These are phyloP conservation scores for Candida odintsovae DNA, from an alignment of 805 yeast species.

Conservation along the genomic window DNA sequence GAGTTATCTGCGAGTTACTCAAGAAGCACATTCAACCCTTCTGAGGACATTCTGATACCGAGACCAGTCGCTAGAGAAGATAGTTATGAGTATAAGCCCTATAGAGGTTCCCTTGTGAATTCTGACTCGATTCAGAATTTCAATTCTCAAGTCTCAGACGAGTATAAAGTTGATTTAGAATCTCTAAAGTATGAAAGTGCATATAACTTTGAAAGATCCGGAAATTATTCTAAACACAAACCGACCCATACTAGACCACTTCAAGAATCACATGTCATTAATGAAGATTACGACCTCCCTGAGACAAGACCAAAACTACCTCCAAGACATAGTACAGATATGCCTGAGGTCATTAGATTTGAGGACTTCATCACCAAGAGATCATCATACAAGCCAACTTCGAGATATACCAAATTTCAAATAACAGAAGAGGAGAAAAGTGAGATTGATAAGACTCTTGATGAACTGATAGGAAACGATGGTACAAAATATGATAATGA, in stretches of 20 bases:
- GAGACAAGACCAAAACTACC: slow-evolving; percentile 1
- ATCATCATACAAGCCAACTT: not conserved
- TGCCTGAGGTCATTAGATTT: slow-evolving; percentile 20
- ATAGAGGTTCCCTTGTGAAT: slow-evolving; percentile 1
- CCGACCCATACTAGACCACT: not conserved
- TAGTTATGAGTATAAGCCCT: not conserved
- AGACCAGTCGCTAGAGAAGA: slow-evolving; percentile 5
- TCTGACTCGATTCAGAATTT: slow-evolving; percentile 13
- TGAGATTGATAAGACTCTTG: slow-evolving; percentile 15
- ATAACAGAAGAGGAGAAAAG: slow-evolving; percentile 15
- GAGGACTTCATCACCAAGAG: slow-evolving; percentile 18
- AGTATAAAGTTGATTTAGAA: slow-evolving; percentile 36
- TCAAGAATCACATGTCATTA: not conserved
- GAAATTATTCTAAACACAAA: not conserved
- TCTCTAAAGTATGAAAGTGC: slow-evolving; percentile 54
- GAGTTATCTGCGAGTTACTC: not conserved
- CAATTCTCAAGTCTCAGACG: slow-evolving; percentile 32
- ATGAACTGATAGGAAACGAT: slow-evolving; percentile 11
- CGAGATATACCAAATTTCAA: slow-evolving; percentile 17
- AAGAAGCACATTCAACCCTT: not conserved
- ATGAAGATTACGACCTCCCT: not conserved
- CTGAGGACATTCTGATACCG: slow-evolving; percentile 3
- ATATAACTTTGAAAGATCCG: slow-evolving; percentile 47
- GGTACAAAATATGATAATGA: not conserved
- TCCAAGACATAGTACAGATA: slow-evolving; percentile 9